Evolutionary conservation across 2,329 filamentous ascomycete genomes (phyloP), one percentile per base, ranked within the genome.

Genomic region (Coniochaeta ligniaria): DNA sequence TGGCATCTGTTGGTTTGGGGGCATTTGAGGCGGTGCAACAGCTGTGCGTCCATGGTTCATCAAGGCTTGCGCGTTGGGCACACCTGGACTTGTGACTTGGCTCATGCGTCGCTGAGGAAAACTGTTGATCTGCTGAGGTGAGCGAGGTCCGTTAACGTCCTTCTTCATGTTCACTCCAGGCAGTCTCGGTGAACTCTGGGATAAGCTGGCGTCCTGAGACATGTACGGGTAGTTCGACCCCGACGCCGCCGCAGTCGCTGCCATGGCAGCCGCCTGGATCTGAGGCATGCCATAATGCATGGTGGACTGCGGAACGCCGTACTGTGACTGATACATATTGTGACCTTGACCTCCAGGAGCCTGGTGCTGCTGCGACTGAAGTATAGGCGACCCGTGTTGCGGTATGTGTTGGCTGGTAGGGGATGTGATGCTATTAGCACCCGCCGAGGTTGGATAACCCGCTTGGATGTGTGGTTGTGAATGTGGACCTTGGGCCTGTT

Each of bases 221-320:
- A 92, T 85, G 63, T 89, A 87, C 63, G 89, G 88, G 67, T 89
- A 90, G 64, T 80, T 85, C 63, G 91, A 89, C 45, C 94, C 93
- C 6, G 92, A 93, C 12, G 94, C 94, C 1, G 94, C 93, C 20
- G 94, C 94, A 1, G 93, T 96, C 24, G 90, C 85, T 52, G 90
- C 93, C 91, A 96, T 95, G 61, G 93, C 93, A 57, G 94, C 93
- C 16, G 92, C 92, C 74, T 96, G 91, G 55, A 92, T 91, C 22
- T 89, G 85, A 36, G 89, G 88, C 75, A 94, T 91, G 61, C 83
- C 88, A 77, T 96, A 96, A 85, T 41, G 38, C 38, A 96, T 92
- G 69, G 82, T 82, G 68, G 86, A 82, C 65, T 88, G 84, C 63
- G 89, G 81, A 61, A 93, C 89, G 61, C 85, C 88, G 72, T 92